Evolutionary conservation across 176 grass and related monocot genomes (phyloP), one percentile per base, ranked within the genome.

Genomic region (Hsuehochloa calcarea): DNA sequence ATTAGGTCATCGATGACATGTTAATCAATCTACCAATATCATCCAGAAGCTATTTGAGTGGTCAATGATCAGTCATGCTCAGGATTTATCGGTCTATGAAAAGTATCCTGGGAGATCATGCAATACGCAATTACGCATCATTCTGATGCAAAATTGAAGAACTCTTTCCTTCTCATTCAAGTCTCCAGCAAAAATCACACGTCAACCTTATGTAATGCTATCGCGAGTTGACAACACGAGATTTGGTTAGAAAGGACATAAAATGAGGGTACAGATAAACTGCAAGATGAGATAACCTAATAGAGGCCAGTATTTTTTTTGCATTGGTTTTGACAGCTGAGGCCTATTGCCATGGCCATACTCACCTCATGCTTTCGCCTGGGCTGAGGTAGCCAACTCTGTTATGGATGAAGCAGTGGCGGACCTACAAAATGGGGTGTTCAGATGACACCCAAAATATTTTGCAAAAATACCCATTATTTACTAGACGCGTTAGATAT

Each of bases 1-100:
- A 64, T 50, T 34, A 78, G 25, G 54, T 79, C 75, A 72, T 63
- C 4, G 31, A 11, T 72, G 66, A 64, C 66, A 38, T 72, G 66
- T 19, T 37, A 4, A 66, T 16, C 25, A 84, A 66, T 39, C 29
- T 9, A 39, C 8, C 56, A 40, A 17, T 50, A 16, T 8, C 19
- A 65, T 50, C 11, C 43, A 16, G 23, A 26, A 62, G 1, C 11
- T 11, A 27, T 26, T 62, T 62, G 10, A 5, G 25, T 27, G 10
- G 17, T 13, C 59, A 62, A 27, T 62, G 25, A 2, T 34, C 31
- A 34, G 4, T 26, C n/a, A 14, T 62, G 59, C 4, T 27, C 11
- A 27, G 59, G 11, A 62, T 62, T 62, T 62, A 41, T 34, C 5
- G 6, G n/a, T 70, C 10, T 4, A 47, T 15, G 2, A 47, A 44